Conservation (phyloP, 192 early-diverging fungal genomes). For the Phlyctochytrium bullatum region DNA sequence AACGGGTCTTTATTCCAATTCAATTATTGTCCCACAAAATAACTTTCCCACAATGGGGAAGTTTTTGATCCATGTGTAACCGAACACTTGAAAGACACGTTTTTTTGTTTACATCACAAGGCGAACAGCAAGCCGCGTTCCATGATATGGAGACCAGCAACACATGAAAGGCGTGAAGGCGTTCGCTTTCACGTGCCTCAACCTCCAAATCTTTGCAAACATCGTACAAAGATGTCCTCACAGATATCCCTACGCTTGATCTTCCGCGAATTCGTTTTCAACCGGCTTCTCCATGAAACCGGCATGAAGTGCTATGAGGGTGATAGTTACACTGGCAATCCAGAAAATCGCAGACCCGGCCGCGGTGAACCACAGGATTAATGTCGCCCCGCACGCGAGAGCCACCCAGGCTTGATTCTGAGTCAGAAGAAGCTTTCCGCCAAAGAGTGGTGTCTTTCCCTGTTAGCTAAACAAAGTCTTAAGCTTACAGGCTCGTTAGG, state of each 20-base stretch:
- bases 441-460: constrained; percentile 6
- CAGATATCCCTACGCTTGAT: constrained; percentile 11
- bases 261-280: constrained; percentile 36
- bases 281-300: constrained; percentile 48
- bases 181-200: too few species aligned
- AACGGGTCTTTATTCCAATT: too few species aligned
- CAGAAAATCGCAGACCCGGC: constrained; percentile 41
- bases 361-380: constrained; percentile 35
- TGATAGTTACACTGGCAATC: constrained; percentile 25
- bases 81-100: too few species aligned
- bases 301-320: constrained; percentile 37
- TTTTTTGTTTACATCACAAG: too few species aligned
- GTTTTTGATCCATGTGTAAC: too few species aligned
- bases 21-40: too few species aligned
- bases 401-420: constrained; percentile 42
- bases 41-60: too few species aligned
- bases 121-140: too few species aligned
- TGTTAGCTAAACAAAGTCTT: constrained; percentile 2
- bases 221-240: too few species aligned
- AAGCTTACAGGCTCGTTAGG: constrained; percentile 29
- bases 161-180: too few species aligned
- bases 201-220: too few species aligned
- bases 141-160: too few species aligned
- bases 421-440: constrained; percentile 20
- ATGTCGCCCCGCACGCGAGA: constrained; percentile 20